Evolutionary conservation across 148 eudicot species (phyloP), one percentile per base, ranked within the genome.

Genomic region (Pharnaceum exiguum): DNA sequence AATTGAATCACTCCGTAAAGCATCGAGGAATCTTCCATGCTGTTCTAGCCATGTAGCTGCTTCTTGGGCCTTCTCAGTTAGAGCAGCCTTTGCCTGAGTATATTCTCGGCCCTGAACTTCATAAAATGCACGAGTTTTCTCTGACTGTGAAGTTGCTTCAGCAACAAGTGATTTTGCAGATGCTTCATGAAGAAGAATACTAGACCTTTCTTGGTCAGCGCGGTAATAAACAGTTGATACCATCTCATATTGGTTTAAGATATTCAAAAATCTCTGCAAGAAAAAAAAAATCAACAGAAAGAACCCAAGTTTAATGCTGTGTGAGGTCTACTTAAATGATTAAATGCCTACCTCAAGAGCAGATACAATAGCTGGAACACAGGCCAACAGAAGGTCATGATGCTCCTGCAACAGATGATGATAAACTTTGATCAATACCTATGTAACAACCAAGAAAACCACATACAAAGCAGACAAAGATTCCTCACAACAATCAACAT

Each of bases 171-270:
- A 84, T 66, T 82, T 83, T 55, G 99, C 96, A 64, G 96, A 89
- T 57, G 99, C 65, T 75, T 93, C 96, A 50, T 70, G 81, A 53
- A 70, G 75, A 66, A 75, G 71, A 76, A 85, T 82, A 75, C 77
- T 84, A 44, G 99, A 81, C 64, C 84, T 78, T 71, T 93, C 99
- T 68, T 93, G 91, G 73, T 93, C 99, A 51, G 83, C 84, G 18
- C 55, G 83, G 57, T 74, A 78, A 70, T 76, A 89, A 51, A 68
- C 70, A 69, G 87, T 69, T 31, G 86, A 83, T 57, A 93, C 83
- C 30, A 76, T 70, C 77, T 93, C 96, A 49, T 93, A 86, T 50
- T 83, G 96, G 67, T 78, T 77, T 38, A 93, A 65, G 45, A 82
- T 59, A 63, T 71, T 64, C 46, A 68, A 68, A 45, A 93, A 93